phyloP scores from a whole-genome alignment of 768 basidiomycete species.

The Neoboletus brunneissimus region DNA sequence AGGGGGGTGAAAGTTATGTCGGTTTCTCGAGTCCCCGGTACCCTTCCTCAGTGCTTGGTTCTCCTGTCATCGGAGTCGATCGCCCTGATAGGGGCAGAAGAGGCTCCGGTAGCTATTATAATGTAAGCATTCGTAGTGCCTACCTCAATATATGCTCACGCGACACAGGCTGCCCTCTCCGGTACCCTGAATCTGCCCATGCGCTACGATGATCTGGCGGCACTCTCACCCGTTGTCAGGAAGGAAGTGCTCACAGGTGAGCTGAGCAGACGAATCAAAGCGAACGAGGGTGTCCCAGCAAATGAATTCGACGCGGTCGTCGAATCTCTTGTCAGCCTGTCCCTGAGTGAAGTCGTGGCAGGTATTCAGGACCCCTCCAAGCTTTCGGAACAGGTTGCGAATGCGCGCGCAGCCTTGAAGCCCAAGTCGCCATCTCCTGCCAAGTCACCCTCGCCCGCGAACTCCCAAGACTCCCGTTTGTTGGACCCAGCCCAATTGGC shows the following conservation, averaged over 20 bases:
- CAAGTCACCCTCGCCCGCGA: constrained; percentile 52
- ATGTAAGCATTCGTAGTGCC: constrained; percentile 43
- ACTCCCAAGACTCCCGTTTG: constrained; percentile 70
- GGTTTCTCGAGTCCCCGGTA: constrained; percentile 76
- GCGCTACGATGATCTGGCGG: constrained; percentile 82
- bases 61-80: constrained; percentile 55
- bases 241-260: constrained; percentile 85
- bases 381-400: constrained; percentile 61
- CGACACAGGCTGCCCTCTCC: constrained; percentile 66
- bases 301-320: constrained; percentile 64
- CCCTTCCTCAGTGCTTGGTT: constrained; percentile 47
- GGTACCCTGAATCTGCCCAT: constrained; percentile 80
- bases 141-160: constrained; percentile 4
- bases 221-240: constrained; percentile 82
- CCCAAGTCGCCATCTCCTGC: constrained; percentile 41
- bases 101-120: constrained; percentile 85
- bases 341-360: constrained; percentile 73
- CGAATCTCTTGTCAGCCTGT: constrained; percentile 65
- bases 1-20: constrained; percentile 71
- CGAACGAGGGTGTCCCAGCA: constrained; percentile 49
- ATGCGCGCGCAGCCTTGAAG: constrained; percentile 35
- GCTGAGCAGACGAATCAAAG: constrained; percentile 69
- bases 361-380: constrained; percentile 69
- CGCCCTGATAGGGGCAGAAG: constrained; percentile 65
- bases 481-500: constrained; percentile 59